Evolutionary conservation across 495 filamentous ascomycete species (phyloP).

Genomic region (Penicillium longicatenatum): DNA sequence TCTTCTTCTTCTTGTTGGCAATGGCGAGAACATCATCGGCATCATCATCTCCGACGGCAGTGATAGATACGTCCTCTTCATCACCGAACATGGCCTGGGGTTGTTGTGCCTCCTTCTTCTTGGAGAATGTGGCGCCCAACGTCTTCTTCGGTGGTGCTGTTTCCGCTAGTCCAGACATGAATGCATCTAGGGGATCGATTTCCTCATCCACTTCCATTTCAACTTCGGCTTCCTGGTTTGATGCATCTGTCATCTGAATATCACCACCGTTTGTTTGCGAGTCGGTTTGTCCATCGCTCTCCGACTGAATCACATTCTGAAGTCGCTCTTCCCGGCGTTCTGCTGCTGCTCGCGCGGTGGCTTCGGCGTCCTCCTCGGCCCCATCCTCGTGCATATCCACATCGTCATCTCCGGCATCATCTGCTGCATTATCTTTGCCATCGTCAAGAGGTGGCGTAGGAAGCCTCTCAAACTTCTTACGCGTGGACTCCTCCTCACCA

Average conservation of each 20-base stretch:
- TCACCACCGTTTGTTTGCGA: constrained; percentile 37
- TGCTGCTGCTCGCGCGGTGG: constrained; percentile 77
- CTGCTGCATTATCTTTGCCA: constrained; percentile 58
- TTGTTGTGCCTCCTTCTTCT: constrained; percentile 52
- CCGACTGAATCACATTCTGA: constrained; percentile 40
- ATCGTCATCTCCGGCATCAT: constrained; percentile 57
- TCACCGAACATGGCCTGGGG: constrained; percentile 86
- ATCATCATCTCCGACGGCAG: constrained; percentile 67
- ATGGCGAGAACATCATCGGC: constrained; percentile 85
- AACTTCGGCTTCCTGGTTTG: constrained; percentile 37
- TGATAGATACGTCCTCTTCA: constrained; percentile 75
- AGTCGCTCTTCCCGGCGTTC: constrained; percentile 72
- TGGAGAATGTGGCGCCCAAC: constrained; percentile 45
- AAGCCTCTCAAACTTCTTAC: constrained; percentile 85
- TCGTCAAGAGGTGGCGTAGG: constrained; percentile 72
- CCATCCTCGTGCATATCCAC: constrained; percentile 72
- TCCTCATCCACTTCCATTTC: constrained; percentile 55
- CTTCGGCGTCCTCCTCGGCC: constrained; percentile 84
- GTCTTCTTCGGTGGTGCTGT: constrained; percentile 45
- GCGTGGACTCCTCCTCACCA: constrained; percentile 81
- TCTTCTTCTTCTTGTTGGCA: constrained; percentile 93
- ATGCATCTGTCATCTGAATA: constrained; percentile 44
- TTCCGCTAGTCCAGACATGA: constrained; percentile 81
- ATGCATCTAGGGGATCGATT: constrained; percentile 90
- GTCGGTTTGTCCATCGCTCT: constrained; percentile 3